Percentiles rank a stretch among this genome's conserved stretches.
These are phyloP conservation scores for Podospora sp. DNA, from an alignment of 495 filamentous ascomycete species.

Conservation along the genomic window DNA sequence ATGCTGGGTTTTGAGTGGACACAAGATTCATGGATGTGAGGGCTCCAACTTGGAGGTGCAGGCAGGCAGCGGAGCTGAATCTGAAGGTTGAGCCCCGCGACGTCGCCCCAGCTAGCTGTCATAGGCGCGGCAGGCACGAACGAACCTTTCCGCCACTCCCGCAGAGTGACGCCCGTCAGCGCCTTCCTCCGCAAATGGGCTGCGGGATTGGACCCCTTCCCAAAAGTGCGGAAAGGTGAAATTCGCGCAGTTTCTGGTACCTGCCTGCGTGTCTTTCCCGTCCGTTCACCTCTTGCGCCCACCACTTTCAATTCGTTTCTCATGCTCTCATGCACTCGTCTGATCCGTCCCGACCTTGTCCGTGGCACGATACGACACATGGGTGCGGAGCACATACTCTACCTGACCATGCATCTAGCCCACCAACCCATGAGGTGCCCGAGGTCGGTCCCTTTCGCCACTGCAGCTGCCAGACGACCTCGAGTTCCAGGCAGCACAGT, in stretches of 20 bases:
- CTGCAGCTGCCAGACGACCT: background rate
- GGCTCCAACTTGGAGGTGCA: background rate
- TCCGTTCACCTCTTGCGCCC: background rate
- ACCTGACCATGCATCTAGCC: background rate
- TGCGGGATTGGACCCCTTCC: background rate
- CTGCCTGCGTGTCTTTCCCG: background rate
- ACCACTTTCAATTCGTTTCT: background rate
- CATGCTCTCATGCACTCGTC: background rate
- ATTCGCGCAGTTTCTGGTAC: conserved; percentile 1
- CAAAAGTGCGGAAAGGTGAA: background rate
- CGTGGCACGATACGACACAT: background rate
- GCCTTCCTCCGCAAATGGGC: background rate
- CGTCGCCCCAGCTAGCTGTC: background rate
- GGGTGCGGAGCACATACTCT: background rate
- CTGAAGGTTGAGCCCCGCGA: background rate
- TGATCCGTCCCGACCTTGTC: background rate
- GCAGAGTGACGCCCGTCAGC: background rate
- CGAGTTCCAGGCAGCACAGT: background rate
- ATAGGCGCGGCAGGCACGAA: background rate
- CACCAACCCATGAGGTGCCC: background rate
- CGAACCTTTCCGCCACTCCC: background rate
- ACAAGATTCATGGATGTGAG: background rate
- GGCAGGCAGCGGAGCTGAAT: background rate
- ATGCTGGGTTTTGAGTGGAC: background rate
- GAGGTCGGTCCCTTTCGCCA: background rate